Percentiles rank a stretch among this genome's conserved stretches.
These are phyloP conservation scores for Onygenales sp. DNA, from an alignment of 2,329 filamentous ascomycete genomes.

Conservation along the genomic window DNA sequence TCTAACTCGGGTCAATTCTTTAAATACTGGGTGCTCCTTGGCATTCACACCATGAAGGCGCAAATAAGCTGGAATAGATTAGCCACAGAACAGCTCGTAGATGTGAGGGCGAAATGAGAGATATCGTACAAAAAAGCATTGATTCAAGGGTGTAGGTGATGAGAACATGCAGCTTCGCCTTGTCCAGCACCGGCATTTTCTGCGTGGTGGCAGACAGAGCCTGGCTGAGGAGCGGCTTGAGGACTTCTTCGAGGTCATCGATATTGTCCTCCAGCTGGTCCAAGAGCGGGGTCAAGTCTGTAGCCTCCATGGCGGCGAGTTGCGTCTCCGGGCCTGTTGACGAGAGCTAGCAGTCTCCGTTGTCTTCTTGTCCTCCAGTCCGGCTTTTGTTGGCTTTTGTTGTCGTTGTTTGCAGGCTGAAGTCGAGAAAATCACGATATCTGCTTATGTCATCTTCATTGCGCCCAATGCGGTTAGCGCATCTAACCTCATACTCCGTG, in stretches of 20 bases:
- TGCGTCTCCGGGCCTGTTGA: neutral
- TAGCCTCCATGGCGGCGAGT: conserved; percentile 38
- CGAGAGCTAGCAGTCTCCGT: too few species aligned
- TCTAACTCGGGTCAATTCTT: conserved; percentile 75
- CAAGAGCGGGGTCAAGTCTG: conserved; percentile 57
- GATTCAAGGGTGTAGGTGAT: conserved; percentile 85
- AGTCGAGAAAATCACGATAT: too few species aligned
- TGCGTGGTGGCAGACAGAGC: conserved; percentile 58
- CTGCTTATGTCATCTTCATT: too few species aligned
- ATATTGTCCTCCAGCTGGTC: conserved; percentile 69
- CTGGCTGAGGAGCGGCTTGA: conserved; percentile 62
- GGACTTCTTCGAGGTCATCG: conserved; percentile 63
- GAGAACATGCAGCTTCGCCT: conserved; percentile 86
- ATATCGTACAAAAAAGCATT: conserved; percentile 64
- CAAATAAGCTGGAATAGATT: conserved; percentile 51
- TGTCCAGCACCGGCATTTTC: conserved; percentile 84
- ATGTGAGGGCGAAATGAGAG: neutral
- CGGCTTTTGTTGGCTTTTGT: neutral
- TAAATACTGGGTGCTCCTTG: conserved; percentile 76
- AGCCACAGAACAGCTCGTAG: neutral
- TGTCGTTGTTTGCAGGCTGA: neutral
- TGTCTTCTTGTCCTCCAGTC: neutral
- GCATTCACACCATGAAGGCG: conserved; percentile 69
- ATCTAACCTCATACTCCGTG: too few species aligned
- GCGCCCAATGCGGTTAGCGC: too few species aligned